phyloP scores from a whole-genome alignment of 108 stramenopile genomes.

The Bacterosira constricta region DNA sequence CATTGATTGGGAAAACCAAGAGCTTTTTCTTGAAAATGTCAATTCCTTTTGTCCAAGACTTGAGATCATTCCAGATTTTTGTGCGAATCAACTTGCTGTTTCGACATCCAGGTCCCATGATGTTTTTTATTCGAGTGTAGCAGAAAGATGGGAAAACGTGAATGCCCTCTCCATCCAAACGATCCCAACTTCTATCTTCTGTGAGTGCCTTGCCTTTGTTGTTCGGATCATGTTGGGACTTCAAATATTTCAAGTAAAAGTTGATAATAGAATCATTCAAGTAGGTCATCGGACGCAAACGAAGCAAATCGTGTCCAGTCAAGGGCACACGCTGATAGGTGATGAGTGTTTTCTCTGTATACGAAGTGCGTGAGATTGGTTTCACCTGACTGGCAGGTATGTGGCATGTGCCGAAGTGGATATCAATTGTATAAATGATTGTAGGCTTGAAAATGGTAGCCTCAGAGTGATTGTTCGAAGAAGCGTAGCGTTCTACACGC shows the following conservation, averaged over 20 bases:
- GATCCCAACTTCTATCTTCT: constrained; percentile 22
- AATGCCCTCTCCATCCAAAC: constrained; percentile 33
- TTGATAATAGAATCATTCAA: constrained; percentile 51
- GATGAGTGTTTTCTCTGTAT: constrained; percentile 18
- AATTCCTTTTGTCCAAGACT: constrained; percentile 58
- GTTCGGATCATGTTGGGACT: not conserved
- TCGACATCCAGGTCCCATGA: constrained; percentile 10
- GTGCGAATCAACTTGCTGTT: constrained; percentile 25
- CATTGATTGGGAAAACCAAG: constrained; percentile 59
- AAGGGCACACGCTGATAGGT: constrained; percentile 29
- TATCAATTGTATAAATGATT: constrained; percentile 28
- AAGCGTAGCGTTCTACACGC: constrained; percentile 31
- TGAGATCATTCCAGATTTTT: constrained; percentile 31
- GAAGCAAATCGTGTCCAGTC: constrained; percentile 35
- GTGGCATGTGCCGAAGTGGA: constrained; percentile 33
- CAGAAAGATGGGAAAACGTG: constrained; percentile 35
- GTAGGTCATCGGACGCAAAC: constrained; percentile 44
- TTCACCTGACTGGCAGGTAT: constrained; percentile 25
- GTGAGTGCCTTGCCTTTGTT: not conserved
- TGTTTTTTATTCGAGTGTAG: constrained; percentile 34
- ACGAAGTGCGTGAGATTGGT: constrained; percentile 22
- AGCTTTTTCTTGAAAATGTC: constrained; percentile 63
- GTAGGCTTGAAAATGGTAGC: constrained; percentile 29
- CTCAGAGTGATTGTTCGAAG: not conserved
- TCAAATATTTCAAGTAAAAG: constrained; percentile 44